These are phyloP conservation scores for Mucor mucedo DNA, from an alignment of 371 early-diverging fungal species.

Conservation along the genomic window DNA sequence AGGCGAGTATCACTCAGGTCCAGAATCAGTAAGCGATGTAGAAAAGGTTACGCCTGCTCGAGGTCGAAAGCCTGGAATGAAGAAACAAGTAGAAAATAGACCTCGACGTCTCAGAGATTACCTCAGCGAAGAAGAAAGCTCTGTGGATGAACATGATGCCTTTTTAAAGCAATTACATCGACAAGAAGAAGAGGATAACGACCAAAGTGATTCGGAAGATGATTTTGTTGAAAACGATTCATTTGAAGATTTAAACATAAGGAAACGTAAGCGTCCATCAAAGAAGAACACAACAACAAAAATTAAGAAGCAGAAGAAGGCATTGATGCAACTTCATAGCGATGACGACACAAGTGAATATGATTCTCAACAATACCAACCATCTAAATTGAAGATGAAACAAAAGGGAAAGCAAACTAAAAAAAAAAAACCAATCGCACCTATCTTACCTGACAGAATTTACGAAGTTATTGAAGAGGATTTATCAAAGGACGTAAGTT, in stretches of 20 bases:
- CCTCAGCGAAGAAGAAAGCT: constrained; percentile 50
- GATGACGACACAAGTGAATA: constrained; percentile 23
- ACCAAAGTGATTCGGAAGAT: constrained; percentile 20
- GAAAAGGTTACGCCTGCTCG: background rate
- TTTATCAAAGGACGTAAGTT: constrained; percentile 8
- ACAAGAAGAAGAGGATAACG: constrained; percentile 38
- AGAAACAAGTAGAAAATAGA: constrained; percentile 2
- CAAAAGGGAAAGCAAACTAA: constrained; percentile 1
- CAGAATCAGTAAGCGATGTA: constrained; percentile 20
- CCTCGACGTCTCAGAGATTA: constrained; percentile 56
- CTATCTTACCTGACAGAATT: constrained; percentile 14
- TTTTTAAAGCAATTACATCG: constrained; percentile 58
- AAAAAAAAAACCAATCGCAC: constrained; percentile 8
- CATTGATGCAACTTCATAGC: background rate
- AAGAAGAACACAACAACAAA: background rate
- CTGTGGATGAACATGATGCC: constrained; percentile 40
- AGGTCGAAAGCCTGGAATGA: background rate
- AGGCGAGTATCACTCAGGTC: constrained; percentile 37
- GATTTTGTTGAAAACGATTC: constrained; percentile 34
- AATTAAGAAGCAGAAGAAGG: constrained; percentile 9
- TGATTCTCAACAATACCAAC: constrained; percentile 1
- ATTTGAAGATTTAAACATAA: background rate
- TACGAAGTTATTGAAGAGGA: constrained; percentile 25
- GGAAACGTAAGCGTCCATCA: constrained; percentile 17
- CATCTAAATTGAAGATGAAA: constrained; percentile 6